phyloP scores from a whole-genome alignment of 371 early-diverging fungal genomes.

The Zopfochytrium polystomum region DNA sequence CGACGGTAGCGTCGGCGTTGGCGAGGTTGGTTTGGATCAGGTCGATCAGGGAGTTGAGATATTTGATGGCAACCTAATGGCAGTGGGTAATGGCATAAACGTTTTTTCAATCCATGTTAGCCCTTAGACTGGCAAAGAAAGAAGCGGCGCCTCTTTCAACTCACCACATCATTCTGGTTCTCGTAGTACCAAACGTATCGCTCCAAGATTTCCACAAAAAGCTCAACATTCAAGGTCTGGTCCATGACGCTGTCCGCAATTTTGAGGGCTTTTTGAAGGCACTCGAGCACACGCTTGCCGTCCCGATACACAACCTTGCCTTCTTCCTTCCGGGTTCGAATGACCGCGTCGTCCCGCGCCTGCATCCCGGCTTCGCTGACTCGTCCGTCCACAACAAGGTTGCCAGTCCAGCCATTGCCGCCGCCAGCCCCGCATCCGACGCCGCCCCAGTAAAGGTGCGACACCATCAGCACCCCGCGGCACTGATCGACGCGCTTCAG shows the following conservation, averaged over 20 bases:
- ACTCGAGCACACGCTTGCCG: conserved; percentile 76
- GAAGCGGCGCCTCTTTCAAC: conserved; percentile 16
- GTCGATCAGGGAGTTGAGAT: conserved; percentile 85
- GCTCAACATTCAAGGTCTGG: conserved; percentile 70
- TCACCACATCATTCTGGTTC: conserved; percentile 71
- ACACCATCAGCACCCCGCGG: conserved; percentile 70
- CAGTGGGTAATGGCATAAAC: too few species aligned
- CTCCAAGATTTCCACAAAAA: conserved; percentile 89
- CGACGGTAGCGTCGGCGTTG: conserved; percentile 18
- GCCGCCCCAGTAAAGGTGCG: conserved; percentile 83
- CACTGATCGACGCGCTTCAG: conserved; percentile 91
- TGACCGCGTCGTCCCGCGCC: too few species aligned
- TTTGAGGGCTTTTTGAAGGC: conserved; percentile 83
- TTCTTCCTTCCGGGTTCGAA: conserved; percentile 25
- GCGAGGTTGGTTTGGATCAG: conserved; percentile 61
- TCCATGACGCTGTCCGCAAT: conserved; percentile 90
- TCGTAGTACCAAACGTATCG: conserved; percentile 85
- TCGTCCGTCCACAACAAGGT: too few species aligned
- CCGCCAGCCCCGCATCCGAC: conserved; percentile 42
- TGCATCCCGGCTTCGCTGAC: too few species aligned
- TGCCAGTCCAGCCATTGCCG: conserved; percentile 71
- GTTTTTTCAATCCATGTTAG: conserved; percentile 1
- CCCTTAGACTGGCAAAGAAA: background rate
- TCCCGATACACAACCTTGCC: conserved; percentile 61
- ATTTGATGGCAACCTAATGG: conserved; percentile 70